Evolutionary conservation across 2,329 filamentous ascomycete genomes (phyloP), one percentile per base, ranked within the genome.

Genomic region (Apiospora arundinis): DNA sequence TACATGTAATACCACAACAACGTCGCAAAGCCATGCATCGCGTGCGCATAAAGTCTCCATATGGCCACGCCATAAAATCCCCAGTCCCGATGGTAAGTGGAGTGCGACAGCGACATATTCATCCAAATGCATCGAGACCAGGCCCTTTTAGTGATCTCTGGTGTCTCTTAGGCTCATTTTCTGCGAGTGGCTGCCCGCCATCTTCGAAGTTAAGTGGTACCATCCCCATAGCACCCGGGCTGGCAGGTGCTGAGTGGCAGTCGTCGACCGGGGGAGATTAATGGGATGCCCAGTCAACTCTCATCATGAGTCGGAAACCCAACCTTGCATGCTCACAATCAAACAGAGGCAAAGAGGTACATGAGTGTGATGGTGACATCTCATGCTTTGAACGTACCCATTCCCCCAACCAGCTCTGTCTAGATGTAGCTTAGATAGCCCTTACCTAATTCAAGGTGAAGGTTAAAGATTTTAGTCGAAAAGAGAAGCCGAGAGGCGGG

Each of bases 251-350:
- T 63, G 56, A 63, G 56, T 63, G 56, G 56, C 32, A 63, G 32
- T 11, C 56, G 56, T 40, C 56, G 56, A 40, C 56, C 11, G 32
- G 56, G 56, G 56, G 56, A 63, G 32, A 63, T 63, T 63, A 63
- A 63, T 18, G 21, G 25, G 32, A n/a, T 63, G 56, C 18, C 28
- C 56, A 40, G 32, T 37, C 28, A 40, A 63, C 28, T 40, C 32
- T 63, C 56, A 32, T 32, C 56, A 40, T 63, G 56, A 63, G 56
- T n/a, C 32, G 56, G 56, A 40, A 63, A 40, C 56, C 56, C 56
- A 63, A 63, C 32, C 56, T 63, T 63, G 56, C 56, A 63, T 63
- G 28, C 56, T 63, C 56, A 63, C 56, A 63, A 63, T 63, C 56
- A 63, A 63, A 23, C 56, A 40, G 56, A 63, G 23, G 32, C 18